Evolutionary conservation across 352 stramenopile species (phyloP).

Genomic region (Globisporangium lucens): DNA sequence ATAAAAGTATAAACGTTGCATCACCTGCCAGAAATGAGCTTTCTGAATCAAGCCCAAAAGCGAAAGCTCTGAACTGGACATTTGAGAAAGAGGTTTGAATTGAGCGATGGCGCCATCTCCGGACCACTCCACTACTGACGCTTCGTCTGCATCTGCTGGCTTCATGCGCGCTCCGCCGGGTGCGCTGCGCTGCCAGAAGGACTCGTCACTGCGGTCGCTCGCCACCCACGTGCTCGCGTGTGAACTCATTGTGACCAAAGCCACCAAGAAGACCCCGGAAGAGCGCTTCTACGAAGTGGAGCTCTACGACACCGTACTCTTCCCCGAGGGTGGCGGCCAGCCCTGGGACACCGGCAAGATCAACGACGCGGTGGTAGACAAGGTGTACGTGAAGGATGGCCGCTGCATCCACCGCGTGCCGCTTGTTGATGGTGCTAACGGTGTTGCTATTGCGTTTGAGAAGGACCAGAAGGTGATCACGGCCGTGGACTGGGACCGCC

Average conservation of each 20-base stretch:
- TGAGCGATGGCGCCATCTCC: background rate
- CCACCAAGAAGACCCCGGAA: background rate
- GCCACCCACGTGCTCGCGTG: background rate
- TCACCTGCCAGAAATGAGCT: too few relatives aligned
- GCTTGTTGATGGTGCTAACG: constrained; percentile 1
- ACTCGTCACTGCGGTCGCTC: background rate
- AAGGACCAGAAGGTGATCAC: constrained; percentile 51
- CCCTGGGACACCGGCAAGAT: constrained; percentile 77
- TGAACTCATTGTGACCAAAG: background rate
- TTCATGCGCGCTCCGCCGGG: background rate
- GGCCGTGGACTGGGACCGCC: constrained; percentile 67
- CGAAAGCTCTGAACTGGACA: too few relatives aligned
- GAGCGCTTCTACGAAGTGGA: constrained; percentile 3
- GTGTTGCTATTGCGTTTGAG: constrained; percentile 27
- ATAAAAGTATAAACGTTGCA: too few relatives aligned
- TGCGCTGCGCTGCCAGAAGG: background rate
- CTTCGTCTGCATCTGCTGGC: background rate
- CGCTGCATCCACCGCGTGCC: constrained; percentile 60
- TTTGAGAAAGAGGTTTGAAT: too few relatives aligned
- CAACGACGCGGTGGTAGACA: constrained; percentile 41
- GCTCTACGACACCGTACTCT: constrained; percentile 71
- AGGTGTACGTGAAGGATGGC: constrained; percentile 63
- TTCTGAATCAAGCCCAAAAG: too few relatives aligned
- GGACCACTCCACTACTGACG: background rate
- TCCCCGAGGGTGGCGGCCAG: constrained; percentile 85